Evolutionary conservation across 106 monocot species (phyloP).

Genomic region (Cymbidium sinense): DNA sequence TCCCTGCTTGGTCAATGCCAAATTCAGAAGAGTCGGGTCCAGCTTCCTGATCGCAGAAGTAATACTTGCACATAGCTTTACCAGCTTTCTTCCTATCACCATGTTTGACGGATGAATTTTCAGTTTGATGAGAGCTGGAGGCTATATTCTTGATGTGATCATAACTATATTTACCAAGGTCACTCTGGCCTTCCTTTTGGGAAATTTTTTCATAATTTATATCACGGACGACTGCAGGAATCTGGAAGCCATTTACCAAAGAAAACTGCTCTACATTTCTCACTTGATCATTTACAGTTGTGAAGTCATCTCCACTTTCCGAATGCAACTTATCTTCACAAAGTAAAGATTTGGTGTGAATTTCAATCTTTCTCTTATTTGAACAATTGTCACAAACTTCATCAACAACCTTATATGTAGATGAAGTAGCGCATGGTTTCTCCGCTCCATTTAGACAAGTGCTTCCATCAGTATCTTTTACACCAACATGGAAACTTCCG

Average conservation of each 20-base stretch:
- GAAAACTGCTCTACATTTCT: constrained; percentile 2
- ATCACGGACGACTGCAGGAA: neutral
- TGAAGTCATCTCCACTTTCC: constrained; percentile 6
- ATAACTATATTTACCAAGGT: neutral
- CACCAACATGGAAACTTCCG: constrained; percentile 4
- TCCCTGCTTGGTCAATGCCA: constrained; percentile 1
- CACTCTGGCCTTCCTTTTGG: constrained; percentile 5
- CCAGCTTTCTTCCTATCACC: constrained; percentile 6
- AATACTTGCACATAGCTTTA: neutral
- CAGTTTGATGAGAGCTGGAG: constrained; percentile 6
- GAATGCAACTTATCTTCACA: constrained; percentile 11
- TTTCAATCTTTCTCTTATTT: constrained; percentile 39
- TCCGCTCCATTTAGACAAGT: constrained; percentile 12
- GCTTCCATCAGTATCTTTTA: constrained; percentile 10
- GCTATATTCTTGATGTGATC: neutral
- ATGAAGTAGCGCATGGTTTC: constrained; percentile 3
- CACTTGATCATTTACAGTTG: constrained; percentile 13
- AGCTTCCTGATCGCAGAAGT: constrained; percentile 2
- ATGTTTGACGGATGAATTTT: constrained; percentile 1
- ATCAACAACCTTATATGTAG: constrained; percentile 8
- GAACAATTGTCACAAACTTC: constrained; percentile 1
- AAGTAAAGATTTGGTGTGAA: constrained; percentile 13
- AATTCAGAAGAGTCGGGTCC: neutral
- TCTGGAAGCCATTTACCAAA: neutral
- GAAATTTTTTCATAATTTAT: neutral